Percentiles rank a stretch among this genome's conserved stretches.
These are phyloP conservation scores for Phaeosphaeriaceae sp. DNA, from an alignment of 2,329 filamentous ascomycete genomes.

Conservation along the genomic window DNA sequence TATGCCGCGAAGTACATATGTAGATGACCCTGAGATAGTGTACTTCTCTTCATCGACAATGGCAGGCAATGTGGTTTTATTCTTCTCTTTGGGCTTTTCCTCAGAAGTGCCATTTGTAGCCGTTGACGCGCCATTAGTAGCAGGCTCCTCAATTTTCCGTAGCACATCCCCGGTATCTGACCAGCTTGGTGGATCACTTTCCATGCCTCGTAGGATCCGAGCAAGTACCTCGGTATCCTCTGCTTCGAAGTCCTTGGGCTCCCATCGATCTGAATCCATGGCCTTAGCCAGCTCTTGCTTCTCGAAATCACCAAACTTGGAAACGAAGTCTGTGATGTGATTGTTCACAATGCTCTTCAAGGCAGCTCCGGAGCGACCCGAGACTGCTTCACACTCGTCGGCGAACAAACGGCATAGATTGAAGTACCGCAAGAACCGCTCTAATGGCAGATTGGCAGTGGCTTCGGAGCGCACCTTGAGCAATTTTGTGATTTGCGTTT, in stretches of 20 bases:
- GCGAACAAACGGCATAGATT: slow-evolving; percentile 82
- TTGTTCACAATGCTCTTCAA: slow-evolving; percentile 81
- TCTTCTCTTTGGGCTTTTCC: slow-evolving; percentile 39
- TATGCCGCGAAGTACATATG: slow-evolving; percentile 81
- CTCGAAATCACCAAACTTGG: slow-evolving; percentile 72
- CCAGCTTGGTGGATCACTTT: slow-evolving; percentile 73
- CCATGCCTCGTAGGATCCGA: slow-evolving; percentile 73
- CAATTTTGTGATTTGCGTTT: slow-evolving; percentile 75
- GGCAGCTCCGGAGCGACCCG: slow-evolving; percentile 75
- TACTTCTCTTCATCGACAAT: slow-evolving; percentile 85
- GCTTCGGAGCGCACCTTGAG: slow-evolving; percentile 80
- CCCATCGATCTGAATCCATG: slow-evolving; percentile 84
- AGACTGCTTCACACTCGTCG: slow-evolving; percentile 86
- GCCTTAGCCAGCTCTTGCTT: slow-evolving; percentile 76
- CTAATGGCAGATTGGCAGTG: slow-evolving; percentile 69
- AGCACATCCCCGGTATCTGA: slow-evolving; percentile 59
- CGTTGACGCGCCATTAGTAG: slow-evolving; percentile 30
- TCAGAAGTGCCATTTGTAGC: slow-evolving; percentile 42
- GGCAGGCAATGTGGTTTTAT: slow-evolving; percentile 64
- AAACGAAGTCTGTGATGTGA: slow-evolving; percentile 82
- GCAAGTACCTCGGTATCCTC: slow-evolving; percentile 66
- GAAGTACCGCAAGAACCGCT: slow-evolving; percentile 81
- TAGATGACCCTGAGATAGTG: slow-evolving; percentile 82
- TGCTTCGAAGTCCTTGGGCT: slow-evolving; percentile 75
- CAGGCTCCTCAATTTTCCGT: slow-evolving; percentile 24